These are phyloP conservation scores for Balansia obtecta DNA, from an alignment of 2,329 filamentous ascomycete species.

Conservation along the genomic window DNA sequence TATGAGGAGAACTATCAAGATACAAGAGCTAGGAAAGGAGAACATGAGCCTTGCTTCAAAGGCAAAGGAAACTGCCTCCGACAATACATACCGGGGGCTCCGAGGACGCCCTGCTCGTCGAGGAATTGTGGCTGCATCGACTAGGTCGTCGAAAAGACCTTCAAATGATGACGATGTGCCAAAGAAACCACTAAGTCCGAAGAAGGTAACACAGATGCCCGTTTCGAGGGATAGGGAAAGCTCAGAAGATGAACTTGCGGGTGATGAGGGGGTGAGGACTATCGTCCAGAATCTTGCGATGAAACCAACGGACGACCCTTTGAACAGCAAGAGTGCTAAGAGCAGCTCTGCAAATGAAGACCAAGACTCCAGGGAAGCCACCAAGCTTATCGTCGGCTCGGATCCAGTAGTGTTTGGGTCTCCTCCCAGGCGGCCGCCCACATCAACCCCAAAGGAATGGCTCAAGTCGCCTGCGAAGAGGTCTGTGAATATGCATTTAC, in stretches of 20 bases:
- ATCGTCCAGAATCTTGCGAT: background rate
- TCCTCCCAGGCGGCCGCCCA: constrained; percentile 41
- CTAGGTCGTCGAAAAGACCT: constrained; percentile 17
- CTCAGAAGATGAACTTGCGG: constrained; percentile 49
- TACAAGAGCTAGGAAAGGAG: constrained; percentile 53
- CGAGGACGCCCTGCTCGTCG: constrained; percentile 32
- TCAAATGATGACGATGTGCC: background rate
- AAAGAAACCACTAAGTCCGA: constrained; percentile 47
- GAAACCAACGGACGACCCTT: constrained; percentile 10
- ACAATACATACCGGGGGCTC: constrained; percentile 22
- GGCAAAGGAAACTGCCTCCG: constrained; percentile 21
- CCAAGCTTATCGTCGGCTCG: constrained; percentile 1
- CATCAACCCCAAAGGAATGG: constrained; percentile 40
- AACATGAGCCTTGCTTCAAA: constrained; percentile 36
- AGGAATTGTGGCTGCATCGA: constrained; percentile 18
- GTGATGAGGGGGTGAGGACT: constrained; percentile 24
- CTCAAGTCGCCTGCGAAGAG: constrained; percentile 44
- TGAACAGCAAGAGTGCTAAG: background rate
- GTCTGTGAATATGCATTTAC: constrained; percentile 18
- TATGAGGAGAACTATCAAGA: constrained; percentile 49
- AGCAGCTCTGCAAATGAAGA: constrained; percentile 6
- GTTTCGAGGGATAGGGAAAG: constrained; percentile 28
- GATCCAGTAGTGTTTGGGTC: constrained; percentile 27
- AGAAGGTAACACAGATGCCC: constrained; percentile 49
- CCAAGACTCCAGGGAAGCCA: constrained; percentile 4